Conservation (phyloP, 1,139 yeast species). For the Kodamaea ohmeri region DNA sequence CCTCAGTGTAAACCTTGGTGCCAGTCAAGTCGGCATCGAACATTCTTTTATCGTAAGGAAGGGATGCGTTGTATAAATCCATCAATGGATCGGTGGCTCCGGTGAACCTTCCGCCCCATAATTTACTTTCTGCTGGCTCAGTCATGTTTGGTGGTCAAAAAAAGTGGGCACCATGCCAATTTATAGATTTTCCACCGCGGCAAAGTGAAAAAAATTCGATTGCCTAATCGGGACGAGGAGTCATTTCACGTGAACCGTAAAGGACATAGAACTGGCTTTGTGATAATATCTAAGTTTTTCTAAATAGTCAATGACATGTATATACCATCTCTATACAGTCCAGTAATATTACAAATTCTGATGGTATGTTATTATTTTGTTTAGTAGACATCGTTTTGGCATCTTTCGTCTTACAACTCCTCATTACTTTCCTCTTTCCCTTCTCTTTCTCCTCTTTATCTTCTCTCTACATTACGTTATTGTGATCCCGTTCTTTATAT, state of each 20-base stretch:
- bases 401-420: too few relatives aligned
- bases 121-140: constrained; percentile 55
- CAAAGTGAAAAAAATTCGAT: constrained; percentile 14
- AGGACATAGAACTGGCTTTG: not conserved
- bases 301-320: too few relatives aligned
- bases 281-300: not conserved
- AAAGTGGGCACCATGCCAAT: constrained; percentile 4
- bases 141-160: constrained; percentile 13
- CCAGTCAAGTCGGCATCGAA: constrained; percentile 92
- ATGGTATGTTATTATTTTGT: too few relatives aligned
- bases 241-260: not conserved
- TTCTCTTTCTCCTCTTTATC: not conserved
- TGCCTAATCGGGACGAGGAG: constrained; percentile 6
- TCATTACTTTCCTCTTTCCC: too few relatives aligned
- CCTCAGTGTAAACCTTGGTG: constrained; percentile 88
- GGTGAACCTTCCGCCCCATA: constrained; percentile 99
- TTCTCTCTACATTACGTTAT: not conserved
- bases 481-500: not conserved
- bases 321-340: too few relatives aligned
- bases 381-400: too few relatives aligned
- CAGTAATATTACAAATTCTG: too few relatives aligned
- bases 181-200: constrained; percentile 37
- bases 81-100: constrained; percentile 95
- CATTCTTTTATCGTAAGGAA: constrained; percentile 95
- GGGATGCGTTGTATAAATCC: constrained; percentile 95